Evolutionary conservation across 2,329 filamentous ascomycete species (phyloP).

Genomic region (Tolypocladium tundrense): DNA sequence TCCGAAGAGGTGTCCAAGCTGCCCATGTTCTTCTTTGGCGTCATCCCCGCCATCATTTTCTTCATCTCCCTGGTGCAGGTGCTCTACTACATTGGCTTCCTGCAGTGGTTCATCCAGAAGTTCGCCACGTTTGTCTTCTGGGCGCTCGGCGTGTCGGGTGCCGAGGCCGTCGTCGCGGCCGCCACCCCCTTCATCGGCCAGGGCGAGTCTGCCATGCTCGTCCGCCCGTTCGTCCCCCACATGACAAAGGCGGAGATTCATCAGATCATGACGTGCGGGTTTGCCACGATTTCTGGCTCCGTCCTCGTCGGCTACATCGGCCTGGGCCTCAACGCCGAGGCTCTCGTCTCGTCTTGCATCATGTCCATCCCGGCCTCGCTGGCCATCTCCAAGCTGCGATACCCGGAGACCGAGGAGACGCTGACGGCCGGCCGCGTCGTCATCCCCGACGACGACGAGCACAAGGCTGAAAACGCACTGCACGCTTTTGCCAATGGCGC

Average conservation of each 20-base stretch:
- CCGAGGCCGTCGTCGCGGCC: conserved; percentile 86
- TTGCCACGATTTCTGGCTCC: conserved; percentile 84
- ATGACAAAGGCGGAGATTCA: conserved; percentile 83
- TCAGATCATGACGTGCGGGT: conserved; percentile 86
- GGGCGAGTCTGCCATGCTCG: conserved; percentile 87
- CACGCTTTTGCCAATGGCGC: conserved; percentile 80
- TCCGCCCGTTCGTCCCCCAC: conserved; percentile 76
- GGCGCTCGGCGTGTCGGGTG: conserved; percentile 75
- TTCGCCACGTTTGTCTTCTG: conserved; percentile 89
- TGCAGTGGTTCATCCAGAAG: conserved; percentile 86
- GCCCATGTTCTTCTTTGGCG: conserved; percentile 62
- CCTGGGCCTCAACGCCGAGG: conserved; percentile 75
- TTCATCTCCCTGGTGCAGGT: conserved; percentile 90
- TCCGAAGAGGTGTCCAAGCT: conserved; percentile 30
- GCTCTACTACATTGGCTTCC: conserved; percentile 66
- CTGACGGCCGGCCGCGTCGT: conserved; percentile 73
- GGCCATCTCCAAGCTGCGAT: conserved; percentile 81
- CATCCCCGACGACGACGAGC: conserved; percentile 68
- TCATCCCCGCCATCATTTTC: conserved; percentile 91
- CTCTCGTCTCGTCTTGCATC: conserved; percentile 81
- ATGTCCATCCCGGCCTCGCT: conserved; percentile 93
- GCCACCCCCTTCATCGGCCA: conserved; percentile 92
- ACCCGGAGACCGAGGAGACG: conserved; percentile 78
- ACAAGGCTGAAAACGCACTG: conserved; percentile 67
- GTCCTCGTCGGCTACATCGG: conserved; percentile 79